Percentiles rank a stretch among this genome's conserved stretches.
Conservation (phyloP, 2,329 filamentous ascomycete genomes). For the Salinomyces thailandicus region DNA sequence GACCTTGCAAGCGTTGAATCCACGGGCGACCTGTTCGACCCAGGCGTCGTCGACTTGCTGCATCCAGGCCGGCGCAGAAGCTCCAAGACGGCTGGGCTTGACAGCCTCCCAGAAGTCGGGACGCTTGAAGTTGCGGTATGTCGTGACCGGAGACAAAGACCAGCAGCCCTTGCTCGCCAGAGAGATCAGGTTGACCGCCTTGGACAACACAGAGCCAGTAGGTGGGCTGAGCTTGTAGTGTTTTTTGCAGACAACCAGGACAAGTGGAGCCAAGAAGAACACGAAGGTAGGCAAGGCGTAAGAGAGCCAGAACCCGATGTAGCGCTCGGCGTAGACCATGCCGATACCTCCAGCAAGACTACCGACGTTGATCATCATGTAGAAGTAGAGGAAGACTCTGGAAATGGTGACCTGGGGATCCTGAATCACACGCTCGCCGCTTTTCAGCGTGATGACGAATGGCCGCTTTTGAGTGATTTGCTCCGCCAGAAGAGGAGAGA, state of each 20-base stretch:
- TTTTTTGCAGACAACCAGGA: slow-evolving; percentile 36
- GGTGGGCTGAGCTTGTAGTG: slow-evolving; percentile 54
- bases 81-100: slow-evolving; percentile 61
- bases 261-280: slow-evolving; percentile 52
- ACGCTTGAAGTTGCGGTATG: slow-evolving; percentile 48
- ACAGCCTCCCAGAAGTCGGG: slow-evolving; percentile 56
- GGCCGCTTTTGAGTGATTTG: slow-evolving; percentile 33
- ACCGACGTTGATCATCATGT: slow-evolving; percentile 62
- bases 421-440: slow-evolving; percentile 37
- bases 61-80: slow-evolving; percentile 55
- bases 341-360: slow-evolving; percentile 49
- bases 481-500: slow-evolving; percentile 43
- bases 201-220: slow-evolving; percentile 56
- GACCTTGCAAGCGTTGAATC: slow-evolving; percentile 57
- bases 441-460: slow-evolving; percentile 29
- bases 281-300: slow-evolving; percentile 53
- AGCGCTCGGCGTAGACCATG: slow-evolving; percentile 57
- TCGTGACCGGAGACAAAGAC: neutral
- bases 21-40: slow-evolving; percentile 61
- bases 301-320: slow-evolving; percentile 56
- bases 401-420: slow-evolving; percentile 38
- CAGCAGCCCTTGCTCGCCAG: slow-evolving; percentile 46
- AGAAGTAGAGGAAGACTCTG: slow-evolving; percentile 52
- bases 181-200: slow-evolving; percentile 51
- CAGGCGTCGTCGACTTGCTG: slow-evolving; percentile 46